phyloP scores from a whole-genome alignment of 306 rosid species.

The Cucurbita argyrosperma region DNA sequence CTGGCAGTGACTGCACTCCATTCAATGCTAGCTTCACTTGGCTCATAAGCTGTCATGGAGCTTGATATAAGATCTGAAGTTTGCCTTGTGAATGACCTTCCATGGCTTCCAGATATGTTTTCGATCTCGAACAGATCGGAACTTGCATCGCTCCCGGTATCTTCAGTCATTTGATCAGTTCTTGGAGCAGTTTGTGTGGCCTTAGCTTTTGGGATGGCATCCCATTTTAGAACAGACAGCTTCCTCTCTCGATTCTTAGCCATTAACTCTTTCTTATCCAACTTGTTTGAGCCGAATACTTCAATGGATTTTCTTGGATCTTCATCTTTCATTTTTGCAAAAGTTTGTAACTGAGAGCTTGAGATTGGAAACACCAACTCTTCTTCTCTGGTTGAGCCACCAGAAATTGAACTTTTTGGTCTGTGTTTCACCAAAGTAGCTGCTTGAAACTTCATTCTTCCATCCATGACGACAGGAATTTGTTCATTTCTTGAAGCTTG shows the following conservation, averaged over 20 bases:
- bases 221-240: constrained; percentile 29
- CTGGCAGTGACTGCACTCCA: constrained; percentile 25
- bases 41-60: constrained; percentile 16
- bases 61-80: constrained; percentile 15
- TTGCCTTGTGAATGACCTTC: constrained; percentile 6
- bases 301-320: constrained; percentile 21
- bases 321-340: constrained; percentile 6
- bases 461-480: not conserved
- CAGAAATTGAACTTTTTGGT: constrained; percentile 3
- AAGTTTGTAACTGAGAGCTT: constrained; percentile 5
- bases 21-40: constrained; percentile 28
- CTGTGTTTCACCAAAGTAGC: constrained; percentile 2
- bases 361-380: constrained; percentile 4
- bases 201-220: constrained; percentile 32
- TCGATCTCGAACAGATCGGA: constrained; percentile 44
- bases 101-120: constrained; percentile 11
- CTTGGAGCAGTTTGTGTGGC: not conserved
- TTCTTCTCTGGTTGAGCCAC: constrained; percentile 16
- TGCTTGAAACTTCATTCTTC: constrained; percentile 6
- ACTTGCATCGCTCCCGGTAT: constrained; percentile 30
- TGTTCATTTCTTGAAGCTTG: constrained; percentile 1
- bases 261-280: constrained; percentile 9
- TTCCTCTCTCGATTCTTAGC: constrained; percentile 25
- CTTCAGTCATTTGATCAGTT: constrained; percentile 6
- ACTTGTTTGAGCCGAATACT: constrained; percentile 24